Conservation (phyloP, 2,329 filamentous ascomycete genomes). For the Exophiala xenobiotica region DNA sequence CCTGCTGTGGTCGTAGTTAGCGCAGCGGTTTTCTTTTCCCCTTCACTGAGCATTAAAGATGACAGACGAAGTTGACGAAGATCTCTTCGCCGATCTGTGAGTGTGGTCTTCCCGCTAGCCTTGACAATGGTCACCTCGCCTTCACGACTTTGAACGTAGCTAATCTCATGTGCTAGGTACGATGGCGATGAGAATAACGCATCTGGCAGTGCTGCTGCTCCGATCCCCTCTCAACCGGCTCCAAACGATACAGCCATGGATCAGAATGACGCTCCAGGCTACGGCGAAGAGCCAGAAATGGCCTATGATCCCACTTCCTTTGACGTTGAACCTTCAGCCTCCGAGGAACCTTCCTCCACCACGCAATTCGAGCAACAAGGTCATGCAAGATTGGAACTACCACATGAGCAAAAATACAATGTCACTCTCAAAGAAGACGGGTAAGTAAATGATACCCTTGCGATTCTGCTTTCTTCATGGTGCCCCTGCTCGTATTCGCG, state of each 20-base stretch:
- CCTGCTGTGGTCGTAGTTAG: too few relatives aligned
- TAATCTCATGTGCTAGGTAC: constrained; percentile 50
- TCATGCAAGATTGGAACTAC: constrained; percentile 34
- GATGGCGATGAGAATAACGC: constrained; percentile 62
- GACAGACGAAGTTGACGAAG: constrained; percentile 77
- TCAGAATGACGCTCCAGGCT: constrained; percentile 29
- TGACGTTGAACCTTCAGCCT: constrained; percentile 32
- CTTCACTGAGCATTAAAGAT: constrained; percentile 13
- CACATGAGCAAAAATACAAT: constrained; percentile 41
- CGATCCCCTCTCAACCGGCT: constrained; percentile 31
- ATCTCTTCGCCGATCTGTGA: constrained; percentile 94
- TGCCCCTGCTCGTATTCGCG: too few relatives aligned
- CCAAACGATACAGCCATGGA: constrained; percentile 38
- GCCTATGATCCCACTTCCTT: constrained; percentile 35
- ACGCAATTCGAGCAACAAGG: constrained; percentile 39
- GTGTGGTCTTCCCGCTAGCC: constrained; percentile 40
- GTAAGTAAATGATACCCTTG: too few relatives aligned
- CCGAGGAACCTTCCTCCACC: constrained; percentile 31
- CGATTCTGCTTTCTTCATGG: too few relatives aligned
- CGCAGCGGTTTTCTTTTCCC: too few relatives aligned
- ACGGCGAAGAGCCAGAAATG: constrained; percentile 32
- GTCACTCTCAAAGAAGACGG: constrained; percentile 86
- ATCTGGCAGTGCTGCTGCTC: constrained; percentile 30
- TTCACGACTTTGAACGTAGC: background rate
- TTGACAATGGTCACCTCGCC: constrained; percentile 14